These are phyloP conservation scores for Pisolithus tinctorius DNA, from an alignment of 768 basidiomycete species.

Conservation along the genomic window DNA sequence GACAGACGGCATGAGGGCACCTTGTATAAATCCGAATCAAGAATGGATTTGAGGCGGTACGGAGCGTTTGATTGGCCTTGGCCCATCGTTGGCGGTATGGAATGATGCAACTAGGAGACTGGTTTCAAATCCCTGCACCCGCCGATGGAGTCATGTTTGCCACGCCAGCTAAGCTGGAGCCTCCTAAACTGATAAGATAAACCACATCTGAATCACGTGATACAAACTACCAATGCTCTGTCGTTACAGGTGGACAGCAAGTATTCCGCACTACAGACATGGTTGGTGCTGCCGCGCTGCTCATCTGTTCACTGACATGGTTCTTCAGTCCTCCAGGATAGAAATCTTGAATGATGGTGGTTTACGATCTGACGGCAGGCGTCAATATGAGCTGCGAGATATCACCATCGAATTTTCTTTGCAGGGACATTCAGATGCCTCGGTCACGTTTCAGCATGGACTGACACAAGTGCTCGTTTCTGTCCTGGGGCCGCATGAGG, in stretches of 20 bases:
- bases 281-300: not conserved
- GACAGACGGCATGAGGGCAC: constrained; percentile 26
- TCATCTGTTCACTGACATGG: not conserved
- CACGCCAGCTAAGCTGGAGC: too few species aligned
- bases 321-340: constrained; percentile 40
- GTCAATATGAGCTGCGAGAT: constrained; percentile 87
- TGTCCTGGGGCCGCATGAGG: constrained; percentile 91
- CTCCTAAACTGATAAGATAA: not conserved
- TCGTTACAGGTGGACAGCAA: not conserved
- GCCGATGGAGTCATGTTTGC: too few species aligned
- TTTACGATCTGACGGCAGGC: constrained; percentile 86
- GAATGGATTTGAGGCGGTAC: constrained; percentile 43
- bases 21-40: constrained; percentile 96
- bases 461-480: constrained; percentile 83
- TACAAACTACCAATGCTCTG: too few species aligned
- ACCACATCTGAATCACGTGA: not conserved
- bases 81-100: not conserved
- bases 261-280: not conserved
- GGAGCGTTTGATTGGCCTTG: too few species aligned
- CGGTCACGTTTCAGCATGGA: constrained; percentile 78
- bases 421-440: constrained; percentile 78
- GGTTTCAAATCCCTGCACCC: not conserved
- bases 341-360: constrained; percentile 83
- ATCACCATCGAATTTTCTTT: constrained; percentile 72
- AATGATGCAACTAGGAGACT: not conserved